Percentiles rank a stretch among this genome's conserved stretches.
These are phyloP conservation scores for Gossypium mustelinum DNA, from an alignment of 345 rosid genomes.

Conservation along the genomic window DNA sequence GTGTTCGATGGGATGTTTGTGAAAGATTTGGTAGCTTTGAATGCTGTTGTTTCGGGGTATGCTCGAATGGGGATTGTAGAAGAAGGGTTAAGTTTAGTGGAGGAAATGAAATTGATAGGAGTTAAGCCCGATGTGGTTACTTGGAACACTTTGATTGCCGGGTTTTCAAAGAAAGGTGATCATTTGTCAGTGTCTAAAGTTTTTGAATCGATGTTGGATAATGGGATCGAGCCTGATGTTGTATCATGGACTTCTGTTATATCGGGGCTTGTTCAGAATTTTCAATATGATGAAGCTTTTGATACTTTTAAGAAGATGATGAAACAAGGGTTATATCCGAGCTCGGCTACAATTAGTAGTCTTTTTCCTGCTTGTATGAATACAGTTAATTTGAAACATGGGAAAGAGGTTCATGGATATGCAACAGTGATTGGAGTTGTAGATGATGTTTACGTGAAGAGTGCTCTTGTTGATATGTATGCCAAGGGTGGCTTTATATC, in stretches of 20 bases:
- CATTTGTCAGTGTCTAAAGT: conserved; percentile 38
- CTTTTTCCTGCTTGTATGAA: conserved; percentile 71
- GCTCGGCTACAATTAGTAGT: conserved; percentile 57
- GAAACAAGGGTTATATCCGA: conserved; percentile 45
- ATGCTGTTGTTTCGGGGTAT: conserved; percentile 74
- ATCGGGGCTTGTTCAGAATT: conserved; percentile 73
- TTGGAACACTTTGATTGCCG: conserved; percentile 49
- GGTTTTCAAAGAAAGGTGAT: conserved; percentile 60
- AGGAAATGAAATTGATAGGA: conserved; percentile 35
- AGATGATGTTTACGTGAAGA: conserved; percentile 55
- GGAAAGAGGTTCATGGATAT: conserved; percentile 59
- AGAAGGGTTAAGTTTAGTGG: conserved; percentile 50
- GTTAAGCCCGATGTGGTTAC: conserved; percentile 57
- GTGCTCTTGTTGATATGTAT: conserved; percentile 21
- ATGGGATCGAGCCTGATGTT: conserved; percentile 63
- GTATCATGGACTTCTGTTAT: conserved; percentile 79
- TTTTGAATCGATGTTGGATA: conserved; percentile 41
- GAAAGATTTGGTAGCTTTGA: conserved; percentile 35
- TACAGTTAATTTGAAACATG: conserved; percentile 37
- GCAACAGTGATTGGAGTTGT: conserved; percentile 56
- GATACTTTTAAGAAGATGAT: conserved; percentile 57
- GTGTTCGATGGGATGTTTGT: conserved; percentile 46
- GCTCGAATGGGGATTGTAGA: conserved; percentile 40
- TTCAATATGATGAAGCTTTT: conserved; percentile 47
- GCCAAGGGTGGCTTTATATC: conserved; percentile 10